Percentiles rank a stretch among this genome's conserved stretches.
Evolutionary conservation across 1,139 yeast genomes (phyloP).

Genomic region (Wickerhamomyces sp.): DNA sequence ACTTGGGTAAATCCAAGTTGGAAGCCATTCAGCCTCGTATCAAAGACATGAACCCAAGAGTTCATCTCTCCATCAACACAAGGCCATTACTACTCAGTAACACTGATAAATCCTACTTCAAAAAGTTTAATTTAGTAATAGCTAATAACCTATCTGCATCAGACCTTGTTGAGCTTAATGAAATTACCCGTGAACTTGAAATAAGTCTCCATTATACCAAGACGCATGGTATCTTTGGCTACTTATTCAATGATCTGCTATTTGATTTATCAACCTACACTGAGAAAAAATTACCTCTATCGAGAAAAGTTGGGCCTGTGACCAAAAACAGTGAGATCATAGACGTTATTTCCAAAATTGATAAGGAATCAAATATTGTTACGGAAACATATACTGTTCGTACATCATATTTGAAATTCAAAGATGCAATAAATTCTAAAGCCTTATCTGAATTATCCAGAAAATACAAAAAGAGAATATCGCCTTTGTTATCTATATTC

Average conservation of each 20-base stretch:
- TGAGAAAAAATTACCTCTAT: slow-evolving; percentile 42
- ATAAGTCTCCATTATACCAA: slow-evolving; percentile 70
- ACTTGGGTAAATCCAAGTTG: slow-evolving; percentile 50
- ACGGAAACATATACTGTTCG: slow-evolving; percentile 52
- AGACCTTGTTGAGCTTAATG: slow-evolving; percentile 44
- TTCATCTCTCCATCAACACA: slow-evolving; percentile 41
- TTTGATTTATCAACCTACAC: slow-evolving; percentile 50
- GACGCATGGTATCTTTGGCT: slow-evolving; percentile 79
- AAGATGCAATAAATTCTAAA: slow-evolving; percentile 33
- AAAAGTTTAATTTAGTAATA: slow-evolving; percentile 65
- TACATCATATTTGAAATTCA: slow-evolving; percentile 47
- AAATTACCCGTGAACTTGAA: slow-evolving; percentile 46
- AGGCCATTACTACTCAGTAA: slow-evolving; percentile 25
- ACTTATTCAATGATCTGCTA: slow-evolving; percentile 73
- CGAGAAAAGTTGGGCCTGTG: slow-evolving; percentile 45
- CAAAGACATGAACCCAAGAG: slow-evolving; percentile 75
- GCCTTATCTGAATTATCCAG: slow-evolving; percentile 14
- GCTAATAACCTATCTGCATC: slow-evolving; percentile 59
- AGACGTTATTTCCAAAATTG: slow-evolving; percentile 33
- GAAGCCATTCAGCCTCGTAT: slow-evolving; percentile 53
- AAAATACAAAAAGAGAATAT: slow-evolving; percentile 16
- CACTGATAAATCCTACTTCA: slow-evolving; percentile 39
- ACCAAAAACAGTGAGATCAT: slow-evolving; percentile 47
- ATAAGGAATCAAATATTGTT: slow-evolving; percentile 32
- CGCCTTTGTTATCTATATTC: slow-evolving; percentile 20